These are phyloP conservation scores for Aspergillus ochraceoroseus DNA, from an alignment of 2,329 filamentous ascomycete genomes.

Conservation along the genomic window DNA sequence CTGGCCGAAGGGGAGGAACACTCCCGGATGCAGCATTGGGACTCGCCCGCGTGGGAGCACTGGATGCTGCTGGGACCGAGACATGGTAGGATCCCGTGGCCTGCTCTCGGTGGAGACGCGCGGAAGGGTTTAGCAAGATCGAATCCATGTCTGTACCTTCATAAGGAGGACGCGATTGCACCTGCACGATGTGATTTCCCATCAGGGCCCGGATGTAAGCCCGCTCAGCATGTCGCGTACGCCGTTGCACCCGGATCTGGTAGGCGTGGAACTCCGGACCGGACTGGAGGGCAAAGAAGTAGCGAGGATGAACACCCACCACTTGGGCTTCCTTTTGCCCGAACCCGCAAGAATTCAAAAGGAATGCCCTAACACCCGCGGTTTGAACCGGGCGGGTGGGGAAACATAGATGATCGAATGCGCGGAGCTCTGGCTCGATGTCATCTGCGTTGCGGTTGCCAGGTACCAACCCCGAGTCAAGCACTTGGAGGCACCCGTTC, in stretches of 20 bases:
- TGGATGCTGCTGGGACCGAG: neutral
- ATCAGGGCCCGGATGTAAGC: neutral
- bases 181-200: neutral
- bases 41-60: too few species aligned
- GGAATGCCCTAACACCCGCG: neutral
- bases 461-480: slow-evolving; percentile 84
- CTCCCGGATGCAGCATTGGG: too few species aligned
- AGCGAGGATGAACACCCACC: slow-evolving; percentile 5
- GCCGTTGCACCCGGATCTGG: neutral
- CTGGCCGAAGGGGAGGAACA: too few species aligned
- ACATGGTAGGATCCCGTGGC: neutral
- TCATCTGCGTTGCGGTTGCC: slow-evolving; percentile 97
- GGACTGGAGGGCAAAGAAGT: slow-evolving; percentile 4
- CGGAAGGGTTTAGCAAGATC: neutral
- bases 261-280: slow-evolving; percentile 1
- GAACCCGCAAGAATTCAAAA: slow-evolving; percentile 7
- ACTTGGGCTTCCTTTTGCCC: slow-evolving; percentile 8
- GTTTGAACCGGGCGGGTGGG: neutral
- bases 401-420: slow-evolving; percentile 65
- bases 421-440: slow-evolving; percentile 84
- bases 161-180: slow-evolving; percentile 3
- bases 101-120: neutral
- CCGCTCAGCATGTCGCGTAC: neutral
- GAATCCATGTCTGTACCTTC: neutral
- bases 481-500: slow-evolving; percentile 89